Evolutionary conservation across 2,329 filamentous ascomycete genomes (phyloP), one percentile per base, ranked within the genome.

Genomic region (Tolypocladium album): DNA sequence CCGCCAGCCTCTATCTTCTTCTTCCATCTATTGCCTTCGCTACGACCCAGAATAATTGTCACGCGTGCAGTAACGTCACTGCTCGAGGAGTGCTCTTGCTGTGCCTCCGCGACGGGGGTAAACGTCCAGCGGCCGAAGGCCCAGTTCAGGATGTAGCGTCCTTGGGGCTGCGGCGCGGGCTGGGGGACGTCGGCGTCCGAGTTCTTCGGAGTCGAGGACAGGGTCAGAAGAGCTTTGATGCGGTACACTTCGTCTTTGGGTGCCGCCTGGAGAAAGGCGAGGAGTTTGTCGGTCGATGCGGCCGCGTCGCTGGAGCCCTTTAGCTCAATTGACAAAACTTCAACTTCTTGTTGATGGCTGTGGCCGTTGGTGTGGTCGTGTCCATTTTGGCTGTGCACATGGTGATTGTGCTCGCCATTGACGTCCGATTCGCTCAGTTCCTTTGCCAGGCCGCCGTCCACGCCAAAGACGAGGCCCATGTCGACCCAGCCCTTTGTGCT

Each of bases 61-160:
- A 92, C 88, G 58, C 88, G 80, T 64, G 91, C 72, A 20, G 80
- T 74, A 1, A 79, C 72, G 55, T 87, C 76, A 42, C 78, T 74
- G 67, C 82, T 82, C 42, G 84, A 79, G 64, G 78, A 71, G 69
- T 86, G 82, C 71, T 87, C 82, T 12, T 68, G 69, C 1, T 70
- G 69, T 1, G 69, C 68, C 9, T 71, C 70, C 0, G 71, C 69
- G 4, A 81, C 69, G 5, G 83, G 79, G 1, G 92, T 95, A 69
- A 93, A 96, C 0, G 86, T 96, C 93, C 94, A 99, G 38, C 94
- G 83, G 0, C 92, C 92, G 75, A 99, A 99, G 0, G 94, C 94
- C 94, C 94, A 99, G 72, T 99, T 99, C 61, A 99, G 82, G 53
- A 99, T 96, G 70, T 94, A 97, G 59, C 89, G 80, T 2, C 69